Evolutionary conservation across 352 stramenopile species (phyloP).

Genomic region (Peronospora farinosa): DNA sequence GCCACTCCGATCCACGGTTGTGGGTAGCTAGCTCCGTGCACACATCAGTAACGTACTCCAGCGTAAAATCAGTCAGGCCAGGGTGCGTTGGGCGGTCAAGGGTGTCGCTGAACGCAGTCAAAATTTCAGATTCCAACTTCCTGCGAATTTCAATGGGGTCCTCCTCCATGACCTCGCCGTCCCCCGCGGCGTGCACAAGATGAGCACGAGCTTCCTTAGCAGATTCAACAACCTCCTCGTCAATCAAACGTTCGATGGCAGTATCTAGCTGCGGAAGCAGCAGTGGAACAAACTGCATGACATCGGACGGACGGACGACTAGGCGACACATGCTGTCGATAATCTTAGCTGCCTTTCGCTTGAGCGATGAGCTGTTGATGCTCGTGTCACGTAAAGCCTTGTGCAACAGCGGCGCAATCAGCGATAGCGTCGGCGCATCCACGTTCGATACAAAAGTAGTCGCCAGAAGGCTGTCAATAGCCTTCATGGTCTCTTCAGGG

Average conservation of each 20-base stretch:
- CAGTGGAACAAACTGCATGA: conserved; percentile 89
- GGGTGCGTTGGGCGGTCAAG: conserved; percentile 44
- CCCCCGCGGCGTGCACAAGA: conserved; percentile 50
- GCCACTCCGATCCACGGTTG: conserved; percentile 53
- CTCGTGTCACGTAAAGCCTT: conserved; percentile 88
- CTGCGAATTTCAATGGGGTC: conserved; percentile 54
- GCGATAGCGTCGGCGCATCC: conserved; percentile 84
- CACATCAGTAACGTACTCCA: conserved; percentile 58
- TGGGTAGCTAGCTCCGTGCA: conserved; percentile 55
- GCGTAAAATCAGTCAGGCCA: conserved; percentile 43
- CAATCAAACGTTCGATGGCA: conserved; percentile 87
- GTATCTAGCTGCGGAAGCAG: conserved; percentile 90
- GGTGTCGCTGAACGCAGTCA: conserved; percentile 37
- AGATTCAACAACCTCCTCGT: conserved; percentile 85
- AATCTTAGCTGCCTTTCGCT: conserved; percentile 88
- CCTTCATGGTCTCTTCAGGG: conserved; percentile 86
- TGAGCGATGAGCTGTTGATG: conserved; percentile 88
- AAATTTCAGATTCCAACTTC: conserved; percentile 40
- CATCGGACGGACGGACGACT: conserved; percentile 79
- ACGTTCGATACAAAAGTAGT: conserved; percentile 91
- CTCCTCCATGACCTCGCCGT: conserved; percentile 43
- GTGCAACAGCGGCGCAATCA: conserved; percentile 87
- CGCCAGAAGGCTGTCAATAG: conserved; percentile 85
- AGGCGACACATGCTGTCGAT: conserved; percentile 92
- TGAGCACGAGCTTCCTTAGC: conserved; percentile 53